Evolutionary conservation across 306 rosid species (phyloP), one percentile per base, ranked within the genome.

Genomic region (Vigna nakashimae): DNA sequence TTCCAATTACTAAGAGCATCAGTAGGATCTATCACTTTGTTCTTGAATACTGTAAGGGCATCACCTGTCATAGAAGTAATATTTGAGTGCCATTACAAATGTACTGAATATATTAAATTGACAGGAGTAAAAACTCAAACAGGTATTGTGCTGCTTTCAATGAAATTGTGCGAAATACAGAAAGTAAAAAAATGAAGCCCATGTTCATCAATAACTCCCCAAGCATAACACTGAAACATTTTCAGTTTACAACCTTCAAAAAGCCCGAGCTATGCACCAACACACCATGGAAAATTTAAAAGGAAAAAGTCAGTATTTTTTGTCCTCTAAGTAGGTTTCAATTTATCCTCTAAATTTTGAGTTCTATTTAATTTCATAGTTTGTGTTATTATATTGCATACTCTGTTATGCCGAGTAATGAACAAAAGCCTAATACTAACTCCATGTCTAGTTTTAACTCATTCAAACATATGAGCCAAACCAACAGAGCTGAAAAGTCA

Each of bases 1-100:
- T 90, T 90, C 97, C 97, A 92, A 81, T 80, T 90, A 58, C 76
- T 86, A 51, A 92, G 82, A 67, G 80, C 87, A 79, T 43, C 65
- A 49, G 63, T 84, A 63, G 96, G 90, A 84, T 92, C 97, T 10
- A 0, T 52, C 76, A 92, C 24, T 75, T 7, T 79, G 65, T 69
- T 59, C 85, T 76, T 92, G 49, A 90, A 80, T 13, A 88, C 85
- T 74, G 30, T 73, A 81, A 92, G 74, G 22, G 93, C 97, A 64
- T 92, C 97, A 30, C 87, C 96, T 90, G 85, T 67, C 55, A 22
- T 42, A 20, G 32, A 68, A 9, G 17, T 43, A 76, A 32, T 17
- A 24, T 78, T 64, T 69, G 32, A 56, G 52, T 55, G 53, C 38
- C 55, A 18, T 40, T 71, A 56, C 24, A 55, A 18, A 65, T 59